Evolutionary conservation across 768 basidiomycete genomes (phyloP).

Genomic region (Lactifluus volemus): DNA sequence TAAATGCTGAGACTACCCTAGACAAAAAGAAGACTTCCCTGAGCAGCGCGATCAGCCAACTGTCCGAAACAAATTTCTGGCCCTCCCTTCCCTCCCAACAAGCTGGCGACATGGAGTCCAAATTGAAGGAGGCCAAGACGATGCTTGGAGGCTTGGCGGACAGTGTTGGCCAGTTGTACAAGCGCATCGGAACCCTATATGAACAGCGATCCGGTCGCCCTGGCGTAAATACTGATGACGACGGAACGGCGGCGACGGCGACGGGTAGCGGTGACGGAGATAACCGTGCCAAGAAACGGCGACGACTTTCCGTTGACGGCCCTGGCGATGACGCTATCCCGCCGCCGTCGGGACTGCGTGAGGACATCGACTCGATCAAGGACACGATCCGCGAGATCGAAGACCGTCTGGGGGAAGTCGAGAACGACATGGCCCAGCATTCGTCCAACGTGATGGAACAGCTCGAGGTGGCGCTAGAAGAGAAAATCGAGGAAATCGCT

Average conservation of each 20-base stretch:
- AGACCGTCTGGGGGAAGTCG: conserved; percentile 11
- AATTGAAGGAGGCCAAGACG: conserved; percentile 24
- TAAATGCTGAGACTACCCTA: conserved; percentile 21
- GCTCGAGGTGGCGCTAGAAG: conserved; percentile 14
- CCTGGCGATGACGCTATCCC: not conserved
- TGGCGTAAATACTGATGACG: not conserved
- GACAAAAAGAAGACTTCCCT: conserved; percentile 29
- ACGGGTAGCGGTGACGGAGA: not conserved
- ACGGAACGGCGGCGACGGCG: not conserved
- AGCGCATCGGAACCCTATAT: conserved; percentile 6
- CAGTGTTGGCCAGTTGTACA: conserved; percentile 16
- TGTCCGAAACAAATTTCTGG: conserved; percentile 34
- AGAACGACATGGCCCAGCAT: conserved; percentile 18
- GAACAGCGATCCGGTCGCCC: not conserved
- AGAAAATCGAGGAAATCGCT: conserved; percentile 17
- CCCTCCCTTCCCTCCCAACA: conserved; percentile 27
- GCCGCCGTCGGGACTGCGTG: not conserved
- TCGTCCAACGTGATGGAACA: conserved; percentile 10
- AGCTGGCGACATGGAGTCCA: conserved; percentile 19
- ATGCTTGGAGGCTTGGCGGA: conserved; percentile 27
- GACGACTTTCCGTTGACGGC: not conserved
- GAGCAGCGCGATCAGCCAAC: conserved; percentile 24
- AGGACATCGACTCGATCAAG: conserved; percentile 7
- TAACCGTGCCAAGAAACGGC: conserved; percentile 4
- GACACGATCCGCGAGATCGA: conserved; percentile 14